phyloP scores from a whole-genome alignment of 768 basidiomycete genomes.

The Porphyrellus cyaneotinctus region DNA sequence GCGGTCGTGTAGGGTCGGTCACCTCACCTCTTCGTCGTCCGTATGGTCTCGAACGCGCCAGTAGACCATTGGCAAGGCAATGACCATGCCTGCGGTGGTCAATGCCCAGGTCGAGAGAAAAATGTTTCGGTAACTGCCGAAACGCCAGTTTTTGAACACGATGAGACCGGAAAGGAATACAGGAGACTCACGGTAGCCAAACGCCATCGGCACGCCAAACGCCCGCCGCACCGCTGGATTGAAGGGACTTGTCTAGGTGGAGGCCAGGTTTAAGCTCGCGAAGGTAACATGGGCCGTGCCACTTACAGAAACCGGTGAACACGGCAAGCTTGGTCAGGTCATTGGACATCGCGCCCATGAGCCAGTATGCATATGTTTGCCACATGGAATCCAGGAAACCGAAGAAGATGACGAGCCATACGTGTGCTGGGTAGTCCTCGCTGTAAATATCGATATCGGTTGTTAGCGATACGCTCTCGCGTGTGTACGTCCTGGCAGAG shows the following conservation, averaged over 20 bases:
- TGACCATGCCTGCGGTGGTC: slow-evolving; percentile 59
- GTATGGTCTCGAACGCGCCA: slow-evolving; percentile 60
- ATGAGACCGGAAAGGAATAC: not conserved
- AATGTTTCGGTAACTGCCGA: slow-evolving; percentile 58
- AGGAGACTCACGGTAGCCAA: slow-evolving; percentile 51
- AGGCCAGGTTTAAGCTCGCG: not conserved
- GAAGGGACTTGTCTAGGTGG: slow-evolving; percentile 61
- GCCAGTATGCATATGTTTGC: slow-evolving; percentile 82
- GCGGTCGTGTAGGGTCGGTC: slow-evolving; percentile 25
- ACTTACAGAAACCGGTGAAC: slow-evolving; percentile 79
- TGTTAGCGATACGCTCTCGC: slow-evolving; percentile 39
- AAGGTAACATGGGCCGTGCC: not conserved
- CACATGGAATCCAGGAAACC: slow-evolving; percentile 82
- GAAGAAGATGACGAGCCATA: slow-evolving; percentile 67
- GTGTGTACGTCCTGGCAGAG: slow-evolving; percentile 45
- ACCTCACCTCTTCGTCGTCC: slow-evolving; percentile 53
- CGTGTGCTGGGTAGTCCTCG: slow-evolving; percentile 47
- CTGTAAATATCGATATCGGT: slow-evolving; percentile 58
- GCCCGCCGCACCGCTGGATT: slow-evolving; percentile 70
- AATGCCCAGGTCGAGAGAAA: slow-evolving; percentile 72
- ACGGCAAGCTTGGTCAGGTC: slow-evolving; percentile 75
- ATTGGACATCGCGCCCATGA: slow-evolving; percentile 86
- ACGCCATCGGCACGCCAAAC: slow-evolving; percentile 70
- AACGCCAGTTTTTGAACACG: not conserved
- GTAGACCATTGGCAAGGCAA: slow-evolving; percentile 70